Evolutionary conservation across 2,329 filamentous ascomycete species (phyloP), one percentile per base, ranked within the genome.

Genomic region (Trichoderma harzianum): DNA sequence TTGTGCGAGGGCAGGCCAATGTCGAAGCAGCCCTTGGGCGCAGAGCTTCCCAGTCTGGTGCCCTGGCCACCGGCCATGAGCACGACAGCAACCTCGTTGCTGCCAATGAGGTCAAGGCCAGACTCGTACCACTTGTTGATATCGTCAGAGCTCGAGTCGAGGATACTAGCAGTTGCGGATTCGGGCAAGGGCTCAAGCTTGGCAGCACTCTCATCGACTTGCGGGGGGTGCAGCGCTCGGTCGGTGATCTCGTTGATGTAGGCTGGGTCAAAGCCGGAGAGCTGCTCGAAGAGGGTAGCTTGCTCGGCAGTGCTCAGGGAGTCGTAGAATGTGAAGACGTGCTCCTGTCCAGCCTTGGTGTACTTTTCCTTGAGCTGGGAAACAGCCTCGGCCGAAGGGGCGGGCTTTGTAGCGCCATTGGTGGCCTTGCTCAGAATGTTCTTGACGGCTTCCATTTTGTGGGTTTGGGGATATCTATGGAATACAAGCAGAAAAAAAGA

Each of bases 21-120:
- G 80, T 99, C 92, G 84, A 93, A 99, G 88, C 95, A 98, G 71
- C 96, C 96, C 86, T 99, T 99, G 76, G 96, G 96, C 21, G 92
- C 95, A 71, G 94, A 96, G 86, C 94, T 98, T 76, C 96, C 96
- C 74, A 99, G 85, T 74, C 96, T 90, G 74, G 96, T 99, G 75
- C 96, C 96, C 85, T 99, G 96, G 39, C 96, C 96, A 80, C 96
- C 96, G 72, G 96, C 96, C 93, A 99, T 97, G 78, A 99, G 89
- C 66, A 99, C 94, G 21, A 99, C 96, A 36, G 90, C 87, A 51
- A 97, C 88, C 81, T 93, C 90, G 79, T 93, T 91, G 80, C 93
- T 87, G 63, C 90, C 86, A 72, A 97, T 88, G 51, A 95, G 92
- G 80, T 94, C 95, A 34, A 98, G 85, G 70, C 93, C 93, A 11